These are phyloP conservation scores for Neonectria hederae DNA, from an alignment of 2,329 filamentous ascomycete species.

Conservation along the genomic window DNA sequence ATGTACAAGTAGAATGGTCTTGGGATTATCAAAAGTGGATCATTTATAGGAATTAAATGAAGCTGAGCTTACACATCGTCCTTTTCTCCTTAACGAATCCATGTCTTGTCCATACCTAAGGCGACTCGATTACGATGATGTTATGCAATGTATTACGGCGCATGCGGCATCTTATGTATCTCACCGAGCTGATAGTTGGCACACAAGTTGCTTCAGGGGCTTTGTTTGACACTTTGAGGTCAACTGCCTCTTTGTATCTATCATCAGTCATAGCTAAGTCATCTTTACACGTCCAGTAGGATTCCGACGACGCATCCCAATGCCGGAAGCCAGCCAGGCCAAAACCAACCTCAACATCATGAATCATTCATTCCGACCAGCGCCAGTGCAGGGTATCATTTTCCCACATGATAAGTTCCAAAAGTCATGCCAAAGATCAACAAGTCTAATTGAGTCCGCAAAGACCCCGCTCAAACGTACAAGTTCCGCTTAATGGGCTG, in stretches of 20 bases:
- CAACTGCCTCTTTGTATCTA: neutral
- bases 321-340: neutral
- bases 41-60: constrained; percentile 5
- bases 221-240: no score
- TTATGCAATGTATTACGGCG: neutral
- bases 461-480: constrained; percentile 23
- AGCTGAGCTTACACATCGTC: neutral
- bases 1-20: constrained; percentile 25
- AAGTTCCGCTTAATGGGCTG: constrained; percentile 57
- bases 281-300: neutral
- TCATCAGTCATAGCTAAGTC: neutral
- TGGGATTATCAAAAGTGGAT: constrained; percentile 21
- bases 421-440: constrained; percentile 6
- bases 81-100: neutral
- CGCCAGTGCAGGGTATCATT: constrained; percentile 36
- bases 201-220: neutral
- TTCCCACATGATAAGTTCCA: constrained; percentile 4
- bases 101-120: no score
- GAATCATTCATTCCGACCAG: constrained; percentile 17
- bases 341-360: neutral
- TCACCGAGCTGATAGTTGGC: no score
- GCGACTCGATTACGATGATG: neutral
- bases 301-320: neutral
- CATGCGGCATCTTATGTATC: neutral
- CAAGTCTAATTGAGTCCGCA: neutral